Base-by-base conservation (phyloP, 1,284 basidiomycete species). In the Trichosporon inkin region DNA sequence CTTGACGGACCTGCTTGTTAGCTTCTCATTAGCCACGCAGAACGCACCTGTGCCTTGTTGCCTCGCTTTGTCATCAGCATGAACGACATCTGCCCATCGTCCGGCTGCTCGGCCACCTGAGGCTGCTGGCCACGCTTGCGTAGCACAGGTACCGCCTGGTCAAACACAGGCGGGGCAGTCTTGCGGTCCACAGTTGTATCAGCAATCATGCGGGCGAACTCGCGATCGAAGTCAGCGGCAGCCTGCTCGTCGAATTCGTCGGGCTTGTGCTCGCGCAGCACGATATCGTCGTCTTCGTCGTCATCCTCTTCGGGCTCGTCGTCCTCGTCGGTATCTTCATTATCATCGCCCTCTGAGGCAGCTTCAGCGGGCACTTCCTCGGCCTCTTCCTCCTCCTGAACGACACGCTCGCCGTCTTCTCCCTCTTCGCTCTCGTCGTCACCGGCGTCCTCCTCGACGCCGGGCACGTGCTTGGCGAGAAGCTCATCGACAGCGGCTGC, bases 1-100 rank as follows among this genome's bases (percentile, higher is more conserved):
- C 82, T 68, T 90, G 86, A 32, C 88, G 89, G 38, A 85, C 83
- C 91, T 95, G 68, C 28, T 14, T 44, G 13, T 56, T 32, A 63
- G 56, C 19, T 24, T 16, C 10, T 13, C 17, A 14, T 39, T 2
- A 32, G 28, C 0, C n/a, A 10, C 17, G 0, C 8, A 5, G 28
- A 32, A 32, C 24, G 71, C 83, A 89, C 90, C 82, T 92, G 90
- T 74, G 90, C 89, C 75, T 89, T 96, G 74, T 92, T 93, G 13
- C 95, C 96, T 62, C 88, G 87, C 82, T 95, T 95, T 6, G 93
- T 91, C 64, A 99, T 83, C 47, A 99, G 81, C 8, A 90, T 94
- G 78, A 99, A 99, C 67, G 87, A 88, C 92, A 98, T 98, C 22
- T 70, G 67, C 40, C 65, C 66, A 20, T 77, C 76, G 32, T 77